These are phyloP conservation scores for Platanthera guangdongensis DNA, from an alignment of 106 monocot genomes.

Conservation along the genomic window DNA sequence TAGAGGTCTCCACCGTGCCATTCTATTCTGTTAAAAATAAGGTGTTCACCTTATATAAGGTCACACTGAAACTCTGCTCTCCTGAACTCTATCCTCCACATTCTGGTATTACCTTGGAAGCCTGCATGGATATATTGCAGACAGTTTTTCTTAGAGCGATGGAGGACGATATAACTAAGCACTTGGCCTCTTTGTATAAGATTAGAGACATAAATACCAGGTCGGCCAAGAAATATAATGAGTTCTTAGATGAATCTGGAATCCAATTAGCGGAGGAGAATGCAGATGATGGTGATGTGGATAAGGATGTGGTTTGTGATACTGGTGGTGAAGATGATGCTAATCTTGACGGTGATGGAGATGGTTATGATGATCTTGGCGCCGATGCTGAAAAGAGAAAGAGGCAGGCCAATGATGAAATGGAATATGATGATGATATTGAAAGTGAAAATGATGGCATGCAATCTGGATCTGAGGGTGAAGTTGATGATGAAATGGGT, in stretches of 20 bases:
- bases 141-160: constrained; percentile 45
- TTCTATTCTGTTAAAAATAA: constrained; percentile 25
- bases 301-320: constrained; percentile 7
- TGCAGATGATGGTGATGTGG: constrained; percentile 6
- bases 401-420: constrained; percentile 61
- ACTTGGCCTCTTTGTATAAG: constrained; percentile 45
- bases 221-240: constrained; percentile 14
- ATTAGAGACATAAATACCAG: constrained; percentile 40
- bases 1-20: constrained; percentile 65
- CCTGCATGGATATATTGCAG: constrained; percentile 23
- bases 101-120: constrained; percentile 39
- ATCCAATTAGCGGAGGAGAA: constrained; percentile 4
- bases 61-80: constrained; percentile 62
- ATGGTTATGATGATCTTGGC: constrained; percentile 50
- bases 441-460: constrained; percentile 36
- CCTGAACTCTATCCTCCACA: constrained; percentile 48
- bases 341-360: constrained; percentile 28
- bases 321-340: constrained; percentile 25
- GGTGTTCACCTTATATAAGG: constrained; percentile 53
- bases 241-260: constrained; percentile 23
- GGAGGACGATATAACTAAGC: constrained; percentile 60
- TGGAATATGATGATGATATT: constrained; percentile 88
- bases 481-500: constrained; percentile 33
- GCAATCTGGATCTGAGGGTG: constrained; percentile 48
- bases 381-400: constrained; percentile 78